Base-by-base conservation (phyloP, 2,329 filamentous ascomycete genomes). In the Teratosphaeria viscida region DNA sequence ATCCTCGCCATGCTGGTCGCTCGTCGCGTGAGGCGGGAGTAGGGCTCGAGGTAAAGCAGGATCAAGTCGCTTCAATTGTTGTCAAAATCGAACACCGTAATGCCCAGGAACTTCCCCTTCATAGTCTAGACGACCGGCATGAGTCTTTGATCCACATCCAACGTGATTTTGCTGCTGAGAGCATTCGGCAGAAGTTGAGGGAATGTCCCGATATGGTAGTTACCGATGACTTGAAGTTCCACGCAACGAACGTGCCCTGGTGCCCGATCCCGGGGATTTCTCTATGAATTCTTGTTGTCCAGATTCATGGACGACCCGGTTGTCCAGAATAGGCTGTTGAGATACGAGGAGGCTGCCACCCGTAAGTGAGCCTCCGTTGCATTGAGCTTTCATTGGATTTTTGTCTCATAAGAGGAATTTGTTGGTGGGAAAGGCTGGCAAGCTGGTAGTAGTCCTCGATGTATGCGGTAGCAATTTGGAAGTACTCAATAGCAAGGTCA, bases 1-100 rank as follows among this genome's bases (percentile, higher is more conserved):
- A 3, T 29, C 10, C 27, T 52, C 16, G 27, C 35, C 29, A 52
- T 16, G 10, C 14, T 52, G 52, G 49, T 32, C 56, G n/a, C 52
- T 54, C 1, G 19, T 34, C 35, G 5, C 29, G 29, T 55, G 47
- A 56, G 67, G 67, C 27, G 57, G 57, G 29, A 65, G 58, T 49
- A 71, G 56, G 56, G 16, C 64, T 62, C 60, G 80, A 63, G 39
- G 39, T 79, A 72, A 2, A 71, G 68, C 58, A 73, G 68, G 19
- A 81, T 64, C 55, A 81, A 62, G 3, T 75, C 71, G 2, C 59
- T 65, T 0, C 77, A 78, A 62, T 74, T 67, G 53, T 80, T 75
- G 63, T 74, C 82, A 63, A 78, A 81, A 64, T 81, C 79, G 67
- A 82, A 74, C 70, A 82, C 79, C 14, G 81, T 74, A 61, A 81